Evolutionary conservation across 2,329 filamentous ascomycete genomes (phyloP), one percentile per base, ranked within the genome.

Genomic region (Aspergillus sp.): DNA sequence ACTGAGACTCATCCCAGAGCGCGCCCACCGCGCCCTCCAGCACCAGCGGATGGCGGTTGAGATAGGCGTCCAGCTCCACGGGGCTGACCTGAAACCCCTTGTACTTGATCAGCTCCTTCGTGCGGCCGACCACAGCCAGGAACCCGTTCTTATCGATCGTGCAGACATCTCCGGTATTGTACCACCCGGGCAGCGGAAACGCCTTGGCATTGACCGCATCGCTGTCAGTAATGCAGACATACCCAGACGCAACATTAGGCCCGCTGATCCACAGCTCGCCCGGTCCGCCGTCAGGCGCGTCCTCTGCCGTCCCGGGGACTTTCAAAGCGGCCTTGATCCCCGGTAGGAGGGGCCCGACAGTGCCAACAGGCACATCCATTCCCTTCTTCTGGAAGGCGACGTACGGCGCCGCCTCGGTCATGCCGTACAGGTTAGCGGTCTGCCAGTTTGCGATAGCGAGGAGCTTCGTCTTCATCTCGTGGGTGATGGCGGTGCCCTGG

Each of bases 241-340:
- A 47, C 31, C 45, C 25, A 1, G 13, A 16, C 25, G 45, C 45
- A 25, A 47, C 45, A 47, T 47, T 47, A 5, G 45, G 45, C 31
- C 45, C 45, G 16, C 19, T 36, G 34, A 47, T 47, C 45, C 45
- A 47, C 31, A 47, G 19, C 31, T 47, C 45, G 14, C 45, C 45
- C 31, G 29, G 45, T 36, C 45, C 45, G 14, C 45, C 45, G 4
- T 36, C 29, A 3, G 45, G 45, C 11, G 45, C 31, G 29, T 47
- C 31, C 5, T 47, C 45, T 3, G 5, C 34, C 16, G 45, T 47
- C 45, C 45, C 45, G 14, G 31, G 25, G 11, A 34, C n/a, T 17
- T 40, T 47, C 16, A 47, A n/a, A 9, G 31, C 31, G 3, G 11
- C 13, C 14, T 19, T 17, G 17, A 47, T 47, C 3, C 45, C 31